Base-by-base conservation (phyloP, 441 rosid genomes). In the Populus trichocarpa region DNA sequence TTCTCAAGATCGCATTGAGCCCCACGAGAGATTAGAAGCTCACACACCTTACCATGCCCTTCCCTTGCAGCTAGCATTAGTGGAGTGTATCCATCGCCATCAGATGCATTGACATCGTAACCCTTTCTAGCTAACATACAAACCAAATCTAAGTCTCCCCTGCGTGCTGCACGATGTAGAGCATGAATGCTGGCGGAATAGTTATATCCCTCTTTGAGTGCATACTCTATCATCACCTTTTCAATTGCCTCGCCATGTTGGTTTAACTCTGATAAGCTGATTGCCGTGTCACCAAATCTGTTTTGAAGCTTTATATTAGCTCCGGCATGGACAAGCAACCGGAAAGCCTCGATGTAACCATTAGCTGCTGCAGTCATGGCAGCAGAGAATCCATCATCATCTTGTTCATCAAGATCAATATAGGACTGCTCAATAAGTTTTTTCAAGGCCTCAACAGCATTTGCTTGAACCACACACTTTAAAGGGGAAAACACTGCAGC, bases 31-130 rank as follows among this genome's bases (percentile, higher is more conserved):
- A 96, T 88, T 75, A 96, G 78, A 46, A 90, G 90, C 79, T 86
- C 84, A 18, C 98, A 90, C 80, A 89, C 81, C 61, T 79, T 75
- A 13, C 89, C 87, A 61, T 90, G 94, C 40, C 95, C 98, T 84
- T 87, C 93, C 67, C 78, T 92, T 36, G 98, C 99, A 6, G 98
- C 98, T 78, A 96, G 87, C 98, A 96, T 96, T 35, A 96, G 87
- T 0, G 99, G 98, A 70, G 98, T 92, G 85, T 92, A 88, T 36
- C 94, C 96, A n/a, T 92, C 90, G 22, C 85, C 87, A 35, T 94
- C 92, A 0, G 82, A 82, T n/a, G 88, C 79, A 72, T 94, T 96
- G 25, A 90, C 89, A 81, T 88, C 90, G 69, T 89, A 89, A 9
- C 95, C 98, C 74, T 88, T 86, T 9, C 78, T 89, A 32, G 84